A percentile compares a stretch with the other conserved stretches of the same genome.
Evolutionary conservation across 768 basidiomycete genomes (phyloP).

Genomic region (Pilatotrama ljubarskyi): DNA sequence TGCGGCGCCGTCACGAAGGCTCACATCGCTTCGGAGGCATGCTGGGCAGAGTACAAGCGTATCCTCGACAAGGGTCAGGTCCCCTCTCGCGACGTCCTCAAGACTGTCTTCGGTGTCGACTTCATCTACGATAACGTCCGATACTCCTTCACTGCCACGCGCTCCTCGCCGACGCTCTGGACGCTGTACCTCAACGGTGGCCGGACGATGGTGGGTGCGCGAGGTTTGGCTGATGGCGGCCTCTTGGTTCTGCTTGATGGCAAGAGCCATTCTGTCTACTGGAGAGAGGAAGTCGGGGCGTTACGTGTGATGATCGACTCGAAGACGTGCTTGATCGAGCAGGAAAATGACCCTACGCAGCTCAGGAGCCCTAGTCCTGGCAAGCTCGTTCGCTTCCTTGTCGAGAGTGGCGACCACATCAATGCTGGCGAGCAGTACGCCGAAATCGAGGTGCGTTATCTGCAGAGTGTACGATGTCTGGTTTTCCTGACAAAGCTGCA

Average conservation of each 20-base stretch:
- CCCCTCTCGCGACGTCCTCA: constrained; percentile 89
- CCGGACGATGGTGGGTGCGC: constrained; percentile 86
- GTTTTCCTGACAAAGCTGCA: neutral
- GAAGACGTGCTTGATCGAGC: constrained; percentile 97
- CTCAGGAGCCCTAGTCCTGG: constrained; percentile 94
- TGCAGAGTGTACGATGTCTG: neutral
- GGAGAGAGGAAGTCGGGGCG: constrained; percentile 97
- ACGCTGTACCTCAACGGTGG: constrained; percentile 97
- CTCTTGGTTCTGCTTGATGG: constrained; percentile 89
- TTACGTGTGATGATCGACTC: constrained; percentile 91
- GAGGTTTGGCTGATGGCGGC: constrained; percentile 93
- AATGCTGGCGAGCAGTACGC: constrained; percentile 97
- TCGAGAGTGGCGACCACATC: constrained; percentile 97
- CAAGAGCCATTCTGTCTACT: constrained; percentile 95
- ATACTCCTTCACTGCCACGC: constrained; percentile 93
- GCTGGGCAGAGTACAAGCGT: constrained; percentile 91
- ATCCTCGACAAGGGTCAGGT: constrained; percentile 98
- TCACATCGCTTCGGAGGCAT: constrained; percentile 84
- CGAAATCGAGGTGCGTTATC: constrained; percentile 83
- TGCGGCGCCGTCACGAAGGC: constrained; percentile 97
- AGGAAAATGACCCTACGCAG: constrained; percentile 99
- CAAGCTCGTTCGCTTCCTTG: constrained; percentile 90
- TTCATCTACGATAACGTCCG: constrained; percentile 97
- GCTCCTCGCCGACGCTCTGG: constrained; percentile 87
- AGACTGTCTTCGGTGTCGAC: constrained; percentile 94